Percentiles rank a stretch among this genome's conserved stretches.
Evolutionary conservation across 2,329 filamentous ascomycete species (phyloP).

Genomic region (Rugonectria rugulosa): DNA sequence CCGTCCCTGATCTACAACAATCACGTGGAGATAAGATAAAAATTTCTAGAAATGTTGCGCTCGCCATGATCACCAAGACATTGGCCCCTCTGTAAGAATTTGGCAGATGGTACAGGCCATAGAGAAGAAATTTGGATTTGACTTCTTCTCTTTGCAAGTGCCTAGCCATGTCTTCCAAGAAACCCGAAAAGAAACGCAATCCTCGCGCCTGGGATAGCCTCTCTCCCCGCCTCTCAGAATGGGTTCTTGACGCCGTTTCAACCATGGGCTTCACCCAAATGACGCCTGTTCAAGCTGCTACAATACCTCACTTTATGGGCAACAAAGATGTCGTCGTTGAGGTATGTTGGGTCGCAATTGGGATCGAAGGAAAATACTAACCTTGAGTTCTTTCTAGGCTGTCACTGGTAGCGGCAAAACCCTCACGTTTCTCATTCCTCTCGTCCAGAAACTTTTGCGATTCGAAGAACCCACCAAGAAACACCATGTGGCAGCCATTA

Average conservation of each 20-base stretch:
- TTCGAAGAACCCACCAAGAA: conserved; percentile 84
- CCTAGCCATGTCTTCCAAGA: conserved; percentile 43
- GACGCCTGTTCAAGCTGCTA: conserved; percentile 94
- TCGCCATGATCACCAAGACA: conserved; percentile 26
- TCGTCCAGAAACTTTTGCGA: conserved; percentile 82
- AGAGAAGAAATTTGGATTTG: background rate
- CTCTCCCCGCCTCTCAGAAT: conserved; percentile 58
- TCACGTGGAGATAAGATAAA: conserved; percentile 46
- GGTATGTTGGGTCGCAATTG: conserved; percentile 47
- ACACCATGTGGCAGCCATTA: conserved; percentile 88
- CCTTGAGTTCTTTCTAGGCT: conserved; percentile 55
- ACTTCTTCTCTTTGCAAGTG: background rate
- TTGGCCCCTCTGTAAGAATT: conserved; percentile 29
- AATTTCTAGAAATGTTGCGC: conserved; percentile 41
- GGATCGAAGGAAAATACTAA: conserved; percentile 3
- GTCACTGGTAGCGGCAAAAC: conserved; percentile 94
- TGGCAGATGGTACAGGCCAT: background rate
- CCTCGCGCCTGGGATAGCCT: conserved; percentile 55
- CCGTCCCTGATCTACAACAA: conserved; percentile 9
- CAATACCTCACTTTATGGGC: conserved; percentile 85
- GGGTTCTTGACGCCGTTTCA: conserved; percentile 84
- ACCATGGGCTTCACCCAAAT: conserved; percentile 87
- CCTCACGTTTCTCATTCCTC: conserved; percentile 82
- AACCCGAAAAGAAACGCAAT: conserved; percentile 51
- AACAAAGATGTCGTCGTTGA: conserved; percentile 95